Base-by-base conservation (phyloP, 192 early-diverging fungal genomes). In the Coemansia sp. region DNA sequence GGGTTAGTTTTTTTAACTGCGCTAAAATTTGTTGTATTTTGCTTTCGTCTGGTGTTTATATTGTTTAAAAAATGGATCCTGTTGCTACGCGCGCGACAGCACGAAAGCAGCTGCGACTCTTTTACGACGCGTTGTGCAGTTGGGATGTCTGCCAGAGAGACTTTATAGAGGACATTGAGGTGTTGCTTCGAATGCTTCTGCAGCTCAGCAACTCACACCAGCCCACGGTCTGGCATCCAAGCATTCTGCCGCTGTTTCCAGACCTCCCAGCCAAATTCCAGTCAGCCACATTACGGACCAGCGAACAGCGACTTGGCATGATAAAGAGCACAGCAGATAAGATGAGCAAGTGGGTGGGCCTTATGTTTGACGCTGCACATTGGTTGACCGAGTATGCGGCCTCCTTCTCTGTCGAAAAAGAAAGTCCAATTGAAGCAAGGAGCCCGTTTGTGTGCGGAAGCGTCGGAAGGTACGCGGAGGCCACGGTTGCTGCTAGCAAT, bases 191-290 rank as follows among this genome's bases (percentile, higher is more conserved):
- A 62, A 26, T 74, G 15, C 22, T 80, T 46, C 62, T 80, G 26
- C 78, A 80, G 48, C 68, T 70, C 37, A 63, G 64, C 65, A 71
- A 71, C 43, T 73, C 78, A n/a, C 78, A 80, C 18, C 72, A 74
- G 39, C 72, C 78, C 8, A 65, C 63, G 5, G 72, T 72, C 46
- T 80, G 78, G 78, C 78, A 80, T 59, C 78, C 78, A 8, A 80
- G 72, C 41, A 16, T 74, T 12, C 51, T 60, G 9, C 55, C 19
- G 11, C 62, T 74, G 56, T 80, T 80, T 68, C 72, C 72, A 0
- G 78, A 74, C 37, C 60, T 80, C 12, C 19, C 69, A 1, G 26
- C 8, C 42, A 74, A 63, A 36, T 80, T 63, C 40, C 63, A 71
- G 5, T 57, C 45, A 6, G 65, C 68, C 5, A 52, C 69, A 5